These are phyloP conservation scores for Lentinus brumalis DNA, from an alignment of 768 basidiomycete species.

Conservation along the genomic window DNA sequence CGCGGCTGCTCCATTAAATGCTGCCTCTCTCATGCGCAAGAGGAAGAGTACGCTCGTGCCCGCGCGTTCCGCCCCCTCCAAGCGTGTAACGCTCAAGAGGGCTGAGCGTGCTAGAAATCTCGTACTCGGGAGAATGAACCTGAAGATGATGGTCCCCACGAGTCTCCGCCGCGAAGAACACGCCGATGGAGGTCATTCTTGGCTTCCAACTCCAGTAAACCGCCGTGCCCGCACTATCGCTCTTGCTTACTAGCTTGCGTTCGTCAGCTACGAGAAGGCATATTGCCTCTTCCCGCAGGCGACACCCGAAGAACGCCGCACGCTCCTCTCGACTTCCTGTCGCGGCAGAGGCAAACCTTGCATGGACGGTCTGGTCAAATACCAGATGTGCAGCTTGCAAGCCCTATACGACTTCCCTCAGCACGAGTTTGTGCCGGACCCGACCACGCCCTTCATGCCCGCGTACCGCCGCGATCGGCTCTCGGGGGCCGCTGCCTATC, in stretches of 20 bases:
- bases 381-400: conserved; percentile 38
- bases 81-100: conserved; percentile 32
- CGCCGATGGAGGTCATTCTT: conserved; percentile 16
- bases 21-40: conserved; percentile 35
- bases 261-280: conserved; percentile 42
- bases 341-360: background rate
- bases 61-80: conserved; percentile 47
- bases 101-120: background rate
- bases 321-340: conserved; percentile 10
- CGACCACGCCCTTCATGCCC: background rate
- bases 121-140: background rate
- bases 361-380: conserved; percentile 33
- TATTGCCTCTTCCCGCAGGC: too few species aligned
- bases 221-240: conserved; percentile 24
- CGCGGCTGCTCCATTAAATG: conserved; percentile 22
- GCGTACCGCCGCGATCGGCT: background rate
- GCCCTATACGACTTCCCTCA: conserved; percentile 18
- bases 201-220: conserved; percentile 21
- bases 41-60: conserved; percentile 35
- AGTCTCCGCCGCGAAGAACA: conserved; percentile 15
- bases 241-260: conserved; percentile 43
- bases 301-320: conserved; percentile 39
- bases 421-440: background rate
- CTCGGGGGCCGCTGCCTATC: too few species aligned
- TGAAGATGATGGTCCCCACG: background rate